Evolutionary conservation across 73 alveolate genomes (phyloP), one percentile per base, ranked within the genome.

Genomic region (Durusdinium trenchii): DNA sequence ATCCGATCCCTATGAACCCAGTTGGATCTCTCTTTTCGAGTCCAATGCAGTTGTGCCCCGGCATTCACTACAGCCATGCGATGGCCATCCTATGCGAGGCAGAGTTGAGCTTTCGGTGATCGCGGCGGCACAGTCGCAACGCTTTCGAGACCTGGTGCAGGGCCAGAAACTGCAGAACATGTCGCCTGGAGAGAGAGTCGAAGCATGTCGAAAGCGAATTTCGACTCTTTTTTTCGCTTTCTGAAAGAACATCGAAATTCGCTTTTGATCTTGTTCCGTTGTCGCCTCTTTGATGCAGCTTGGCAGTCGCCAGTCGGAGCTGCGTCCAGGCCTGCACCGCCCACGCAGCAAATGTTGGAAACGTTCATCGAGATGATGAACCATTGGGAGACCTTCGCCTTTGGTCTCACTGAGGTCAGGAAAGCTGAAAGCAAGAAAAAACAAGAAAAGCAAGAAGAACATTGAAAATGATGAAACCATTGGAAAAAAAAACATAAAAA

Each of bases 261-360:
- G 30, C 73, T 60, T 60, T 23, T 2, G 73, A 23, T 2, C 73
- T 60, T 23, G 73, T 23, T 60, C 73, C 30, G 1, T 30, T 48
- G 18, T 51, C 84, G 23, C 32, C 69, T 12, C 69, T 57, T 57
- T 57, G 69, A 12, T 23, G 32, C 23, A 12, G 69, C 23, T 57
- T 23, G 32, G 12, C 69, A 16, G 32, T 16, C 69, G 23, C 69
- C 32, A 12, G 12, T 57, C 69, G 69, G 32, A 57, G 69, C 12
- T 12, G 32, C 69, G 32, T 12, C 69, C 6, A 81, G 91, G 91
- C 91, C 91, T 28, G 91, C 91, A 48, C 91, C 91, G 46, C 91
- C 91, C 35, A 81, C 91, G 4, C 91, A 81, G 71, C 71, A 81
- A 50, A 81, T 81, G 91, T n/a, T 81, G 71, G 91, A 81, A 46